phyloP scores from a whole-genome alignment of 2,329 filamentous ascomycete species.

The Chrysosporium queenslandicum region DNA sequence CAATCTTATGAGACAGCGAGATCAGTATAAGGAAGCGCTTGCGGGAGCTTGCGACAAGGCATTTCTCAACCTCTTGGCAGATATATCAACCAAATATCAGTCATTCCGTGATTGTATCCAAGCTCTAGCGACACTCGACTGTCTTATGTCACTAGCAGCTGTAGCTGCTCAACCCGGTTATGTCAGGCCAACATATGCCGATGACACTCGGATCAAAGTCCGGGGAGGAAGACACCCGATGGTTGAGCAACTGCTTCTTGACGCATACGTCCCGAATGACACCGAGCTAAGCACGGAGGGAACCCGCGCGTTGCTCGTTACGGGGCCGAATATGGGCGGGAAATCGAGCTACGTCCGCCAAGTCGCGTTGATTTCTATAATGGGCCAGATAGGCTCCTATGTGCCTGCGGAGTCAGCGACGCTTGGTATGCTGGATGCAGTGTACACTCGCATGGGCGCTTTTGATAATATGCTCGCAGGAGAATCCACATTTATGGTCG shows the following conservation, averaged over 20 bases:
- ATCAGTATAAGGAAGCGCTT: conserved; percentile 88
- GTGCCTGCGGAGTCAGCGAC: conserved; percentile 67
- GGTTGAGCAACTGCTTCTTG: conserved; percentile 79
- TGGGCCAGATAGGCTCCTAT: conserved; percentile 90
- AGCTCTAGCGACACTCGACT: conserved; percentile 77
- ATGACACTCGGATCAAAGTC: conserved; percentile 59
- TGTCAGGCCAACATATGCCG: conserved; percentile 60
- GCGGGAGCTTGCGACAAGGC: conserved; percentile 83
- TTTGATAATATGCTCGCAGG: conserved; percentile 92
- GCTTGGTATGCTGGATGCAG: conserved; percentile 77
- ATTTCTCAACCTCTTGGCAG: conserved; percentile 59
- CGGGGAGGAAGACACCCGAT: conserved; percentile 79
- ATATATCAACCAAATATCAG: conserved; percentile 77
- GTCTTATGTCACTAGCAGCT: conserved; percentile 72
- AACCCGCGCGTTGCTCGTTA: conserved; percentile 72
- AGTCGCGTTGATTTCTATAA: conserved; percentile 80
- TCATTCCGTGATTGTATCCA: conserved; percentile 79
- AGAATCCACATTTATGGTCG: conserved; percentile 96
- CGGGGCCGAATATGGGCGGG: conserved; percentile 96
- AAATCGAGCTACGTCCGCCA: conserved; percentile 97
- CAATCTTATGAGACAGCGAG: conserved; percentile 70
- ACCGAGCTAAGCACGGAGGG: conserved; percentile 58
- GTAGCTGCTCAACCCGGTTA: conserved; percentile 84
- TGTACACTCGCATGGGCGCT: conserved; percentile 92
- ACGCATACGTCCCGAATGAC: conserved; percentile 84